Conservation (phyloP, 2,329 filamentous ascomycete species). For the Chrysoporthe deuterocubensis region DNA sequence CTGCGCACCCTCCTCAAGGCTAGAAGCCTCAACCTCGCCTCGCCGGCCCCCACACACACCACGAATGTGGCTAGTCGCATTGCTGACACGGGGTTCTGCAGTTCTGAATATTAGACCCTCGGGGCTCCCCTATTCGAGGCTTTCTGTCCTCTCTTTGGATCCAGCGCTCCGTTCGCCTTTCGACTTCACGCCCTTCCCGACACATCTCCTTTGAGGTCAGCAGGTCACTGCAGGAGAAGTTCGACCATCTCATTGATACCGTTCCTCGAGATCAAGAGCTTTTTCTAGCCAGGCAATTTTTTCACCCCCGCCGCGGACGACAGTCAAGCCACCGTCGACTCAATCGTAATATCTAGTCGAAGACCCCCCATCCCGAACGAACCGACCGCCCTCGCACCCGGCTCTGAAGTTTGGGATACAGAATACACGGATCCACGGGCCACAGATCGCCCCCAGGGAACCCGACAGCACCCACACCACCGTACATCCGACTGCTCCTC, state of each 20-base stretch:
- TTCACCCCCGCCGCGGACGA: conserved; percentile 31
- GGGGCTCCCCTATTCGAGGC: conserved; percentile 24
- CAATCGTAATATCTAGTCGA: conserved; percentile 29
- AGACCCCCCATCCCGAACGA: conserved; percentile 26
- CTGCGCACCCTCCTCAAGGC: conserved; percentile 10
- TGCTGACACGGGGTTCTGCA: conserved; percentile 25
- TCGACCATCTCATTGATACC: conserved; percentile 24
- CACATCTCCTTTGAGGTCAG: conserved; percentile 76
- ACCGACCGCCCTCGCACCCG: conserved; percentile 6
- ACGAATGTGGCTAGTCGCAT: conserved; percentile 22
- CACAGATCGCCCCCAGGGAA: conserved; percentile 37
- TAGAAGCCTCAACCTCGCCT: conserved; percentile 23
- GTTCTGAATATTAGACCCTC: conserved; percentile 24
- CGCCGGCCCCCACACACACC: conserved; percentile 19
- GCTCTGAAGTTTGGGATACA: conserved; percentile 12
- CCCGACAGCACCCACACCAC: conserved; percentile 30
- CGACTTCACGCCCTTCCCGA: conserved; percentile 34
- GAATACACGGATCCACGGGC: conserved; percentile 39
- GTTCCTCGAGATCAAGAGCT: conserved; percentile 32
- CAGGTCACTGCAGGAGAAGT: conserved; percentile 77
- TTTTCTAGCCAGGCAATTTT: conserved; percentile 42
- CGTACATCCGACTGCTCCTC: conserved; percentile 32
- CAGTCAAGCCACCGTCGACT: conserved; percentile 18
- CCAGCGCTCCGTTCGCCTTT: conserved; percentile 14
- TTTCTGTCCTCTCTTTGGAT: conserved; percentile 14